Base-by-base conservation (phyloP, 495 filamentous ascomycete genomes). In the Penicilliopsis zonata region DNA sequence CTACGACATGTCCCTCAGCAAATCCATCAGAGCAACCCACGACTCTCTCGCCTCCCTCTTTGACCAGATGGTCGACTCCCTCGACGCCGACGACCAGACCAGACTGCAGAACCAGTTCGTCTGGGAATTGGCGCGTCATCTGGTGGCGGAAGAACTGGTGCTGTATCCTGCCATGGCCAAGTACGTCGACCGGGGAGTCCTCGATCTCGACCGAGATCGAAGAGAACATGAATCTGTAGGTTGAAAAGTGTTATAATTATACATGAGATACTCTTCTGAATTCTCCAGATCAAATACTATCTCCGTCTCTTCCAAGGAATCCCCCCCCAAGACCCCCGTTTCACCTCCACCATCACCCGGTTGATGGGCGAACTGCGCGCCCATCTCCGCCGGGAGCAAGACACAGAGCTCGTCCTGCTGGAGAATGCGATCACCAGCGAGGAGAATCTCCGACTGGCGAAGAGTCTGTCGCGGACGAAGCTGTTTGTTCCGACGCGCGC, bases 121-220 rank as follows among this genome's bases (percentile, higher is more conserved):
- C 13, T 83, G 78, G 79, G 70, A 75, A 46, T 55, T 83, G 4
- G 69, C 79, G 7, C 66, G 75, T 7, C 69, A 80, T 44, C 57
- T 63, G 0, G 53, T 78, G 34, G 67, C 55, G 31, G 72, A 82
- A 44, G 78, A 82, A 52, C 49, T 83, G 2, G 63, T 78, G 18
- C 53, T 81, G 15, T 81, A 81, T 51, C 79, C 78, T 0, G 71
- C 72, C 2, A 52, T 81, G 6, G 71, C 72, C 36, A 64, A 70
- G 36, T 41, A 74, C 31, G 35, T 77, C 1, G 39, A 59, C n/a
- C 38, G 58, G n/a, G 78, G 65, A 9, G 35, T 58, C 17, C 31
- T 40, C 1, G 54, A 73, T 42, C 69, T 67, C 0, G 60, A 74
- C 15, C 67, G 66, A 32, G 69, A 78, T 40, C 57, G 72, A 3